A percentile compares a stretch with the other conserved stretches of the same genome.
phyloP scores from a whole-genome alignment of 371 early-diverging fungal species.

The Dichotomocladium elegans region DNA sequence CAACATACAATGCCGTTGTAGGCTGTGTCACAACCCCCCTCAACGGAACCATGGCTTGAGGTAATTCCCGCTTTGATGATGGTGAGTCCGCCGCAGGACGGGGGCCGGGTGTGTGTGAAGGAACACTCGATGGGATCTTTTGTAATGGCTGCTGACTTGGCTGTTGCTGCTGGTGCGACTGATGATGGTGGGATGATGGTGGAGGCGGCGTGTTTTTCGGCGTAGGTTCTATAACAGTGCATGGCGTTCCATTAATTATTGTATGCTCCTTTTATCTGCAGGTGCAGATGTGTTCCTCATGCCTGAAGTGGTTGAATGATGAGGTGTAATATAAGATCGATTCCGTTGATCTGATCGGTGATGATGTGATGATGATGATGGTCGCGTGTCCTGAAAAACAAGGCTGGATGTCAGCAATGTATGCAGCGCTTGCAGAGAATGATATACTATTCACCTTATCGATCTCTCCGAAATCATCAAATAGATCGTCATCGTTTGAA shows the following conservation, averaged over 20 bases:
- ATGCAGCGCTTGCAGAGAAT: too few relatives aligned
- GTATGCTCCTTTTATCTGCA: not conserved
- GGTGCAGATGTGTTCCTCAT: too few relatives aligned
- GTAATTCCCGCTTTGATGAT: constrained; percentile 21
- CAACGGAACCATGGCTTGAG: constrained; percentile 21
- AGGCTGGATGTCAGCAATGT: too few relatives aligned
- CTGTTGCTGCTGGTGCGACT: not conserved
- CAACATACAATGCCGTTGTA: constrained; percentile 38
- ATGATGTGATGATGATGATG: too few relatives aligned
- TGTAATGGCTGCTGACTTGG: constrained; percentile 2
- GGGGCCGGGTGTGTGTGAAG: constrained; percentile 9
- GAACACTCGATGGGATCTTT: constrained; percentile 20
- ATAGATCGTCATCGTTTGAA: constrained; percentile 27
- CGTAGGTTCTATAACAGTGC: too few relatives aligned
- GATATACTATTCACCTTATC: constrained; percentile 32
- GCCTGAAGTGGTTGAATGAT: too few relatives aligned
- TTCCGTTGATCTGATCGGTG: too few relatives aligned
- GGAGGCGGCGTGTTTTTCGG: too few relatives aligned
- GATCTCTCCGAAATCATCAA: constrained; percentile 33
- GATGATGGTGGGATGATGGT: too few relatives aligned
- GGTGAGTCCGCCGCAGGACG: constrained; percentile 7
- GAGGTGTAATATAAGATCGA: too few relatives aligned
- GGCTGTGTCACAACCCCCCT: constrained; percentile 32
- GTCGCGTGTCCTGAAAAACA: too few relatives aligned
- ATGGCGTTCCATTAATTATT: too few relatives aligned